Conservation (phyloP, 106 monocot genomes). For the Dioscorea dumetorum region DNA sequence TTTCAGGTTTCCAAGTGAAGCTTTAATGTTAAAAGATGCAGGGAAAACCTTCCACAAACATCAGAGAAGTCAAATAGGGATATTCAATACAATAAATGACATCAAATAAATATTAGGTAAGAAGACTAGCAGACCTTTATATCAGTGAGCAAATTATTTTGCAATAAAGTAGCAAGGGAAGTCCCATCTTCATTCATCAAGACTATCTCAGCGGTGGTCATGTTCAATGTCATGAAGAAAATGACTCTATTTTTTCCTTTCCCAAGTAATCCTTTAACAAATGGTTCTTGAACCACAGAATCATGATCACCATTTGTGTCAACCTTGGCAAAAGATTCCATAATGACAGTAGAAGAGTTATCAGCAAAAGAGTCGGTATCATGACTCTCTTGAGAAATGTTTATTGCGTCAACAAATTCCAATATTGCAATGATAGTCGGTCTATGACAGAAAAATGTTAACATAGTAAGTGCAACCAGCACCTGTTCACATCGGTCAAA, state of each 20-base stretch:
- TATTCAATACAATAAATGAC: not conserved
- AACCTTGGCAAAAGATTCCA: not conserved
- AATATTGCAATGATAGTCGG: constrained; percentile 90
- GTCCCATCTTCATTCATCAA: constrained; percentile 80
- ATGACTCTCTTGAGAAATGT: constrained; percentile 29
- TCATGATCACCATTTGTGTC: constrained; percentile 9
- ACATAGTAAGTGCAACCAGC: constrained; percentile 56
- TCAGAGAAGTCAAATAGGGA: constrained; percentile 4
- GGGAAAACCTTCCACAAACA: constrained; percentile 62
- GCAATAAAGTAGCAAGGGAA: constrained; percentile 70
- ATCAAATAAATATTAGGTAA: not conserved
- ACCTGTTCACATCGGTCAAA: constrained; percentile 42
- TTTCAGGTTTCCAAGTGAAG: constrained; percentile 95
- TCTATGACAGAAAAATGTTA: constrained; percentile 91
- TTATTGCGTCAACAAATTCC: constrained; percentile 79
- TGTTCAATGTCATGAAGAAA: constrained; percentile 72
- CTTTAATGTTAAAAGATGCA: constrained; percentile 90
- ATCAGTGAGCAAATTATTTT: constrained; percentile 82
- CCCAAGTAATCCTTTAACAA: constrained; percentile 62
- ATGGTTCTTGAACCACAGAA: constrained; percentile 28
- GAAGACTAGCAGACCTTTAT: constrained; percentile 64
- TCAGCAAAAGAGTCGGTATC: not conserved
- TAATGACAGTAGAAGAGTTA: constrained; percentile 8
- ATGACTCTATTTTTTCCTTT: constrained; percentile 78
- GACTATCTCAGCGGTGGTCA: constrained; percentile 78